Conservation (phyloP, 257 asterid genomes). For the Solanum virginianum region DNA sequence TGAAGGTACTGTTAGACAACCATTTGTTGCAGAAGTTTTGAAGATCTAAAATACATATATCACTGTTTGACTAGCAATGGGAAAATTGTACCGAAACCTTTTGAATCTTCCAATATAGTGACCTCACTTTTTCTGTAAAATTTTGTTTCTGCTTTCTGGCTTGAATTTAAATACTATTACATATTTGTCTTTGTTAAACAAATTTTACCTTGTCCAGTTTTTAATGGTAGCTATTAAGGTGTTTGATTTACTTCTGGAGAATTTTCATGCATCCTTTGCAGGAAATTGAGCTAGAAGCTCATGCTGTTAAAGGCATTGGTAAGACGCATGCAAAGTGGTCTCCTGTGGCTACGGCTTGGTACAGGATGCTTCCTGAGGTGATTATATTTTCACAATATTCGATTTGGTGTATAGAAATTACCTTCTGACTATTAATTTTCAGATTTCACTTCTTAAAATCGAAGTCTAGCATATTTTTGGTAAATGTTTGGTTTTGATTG, state of each 20-base stretch:
- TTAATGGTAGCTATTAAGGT: not conserved
- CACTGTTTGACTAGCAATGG: not conserved
- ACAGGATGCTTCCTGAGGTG: constrained; percentile 99
- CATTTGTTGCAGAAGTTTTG: not conserved
- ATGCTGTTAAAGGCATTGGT: constrained; percentile 92
- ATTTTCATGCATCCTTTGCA: constrained; percentile 11
- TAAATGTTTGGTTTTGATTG: not conserved
- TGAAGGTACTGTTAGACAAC: not conserved
- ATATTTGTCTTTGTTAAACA: not conserved
- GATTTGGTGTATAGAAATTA: not conserved
- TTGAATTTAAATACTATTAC: not conserved
- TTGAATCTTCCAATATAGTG: not conserved
- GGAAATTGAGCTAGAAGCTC: constrained; percentile 98
- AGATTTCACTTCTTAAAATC: not conserved
- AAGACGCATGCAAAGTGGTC: constrained; percentile 99
- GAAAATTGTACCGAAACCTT: not conserved
- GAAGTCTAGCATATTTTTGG: not conserved
- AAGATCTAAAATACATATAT: not conserved
- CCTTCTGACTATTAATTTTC: not conserved
- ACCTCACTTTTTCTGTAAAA: not conserved
- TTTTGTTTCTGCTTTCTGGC: not conserved
- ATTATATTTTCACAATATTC: not conserved
- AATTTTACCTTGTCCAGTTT: not conserved
- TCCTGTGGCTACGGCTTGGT: constrained; percentile 97
- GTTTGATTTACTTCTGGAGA: not conserved